Percentiles rank a stretch among this genome's conserved stretches.
phyloP scores from a whole-genome alignment of 371 early-diverging fungal genomes.

The Syncephalis fuscata region DNA sequence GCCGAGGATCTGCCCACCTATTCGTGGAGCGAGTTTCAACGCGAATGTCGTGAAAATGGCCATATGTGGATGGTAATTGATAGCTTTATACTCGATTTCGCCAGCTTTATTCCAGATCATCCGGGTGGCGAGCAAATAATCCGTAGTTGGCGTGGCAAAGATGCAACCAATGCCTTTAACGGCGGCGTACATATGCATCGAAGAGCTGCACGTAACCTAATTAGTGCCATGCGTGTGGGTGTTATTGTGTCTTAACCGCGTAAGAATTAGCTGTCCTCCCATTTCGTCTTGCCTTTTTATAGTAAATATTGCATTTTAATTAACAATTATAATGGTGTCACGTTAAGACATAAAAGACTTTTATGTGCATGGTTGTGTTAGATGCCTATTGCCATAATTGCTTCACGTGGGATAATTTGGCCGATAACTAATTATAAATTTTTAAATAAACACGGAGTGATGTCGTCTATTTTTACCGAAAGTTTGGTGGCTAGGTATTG shows the following conservation, averaged over 20 bases:
- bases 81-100: conserved; percentile 76
- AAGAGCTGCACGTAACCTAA: conserved; percentile 25
- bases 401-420: no score
- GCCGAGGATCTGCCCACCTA: conserved; percentile 48
- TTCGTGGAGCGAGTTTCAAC: conserved; percentile 51
- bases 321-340: no score
- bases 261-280: not conserved
- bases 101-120: conserved; percentile 68
- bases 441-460: no score
- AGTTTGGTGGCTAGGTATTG: no score
- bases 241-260: conserved; percentile 3
- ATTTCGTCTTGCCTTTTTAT: no score
- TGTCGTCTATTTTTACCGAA: no score
- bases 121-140: conserved; percentile 77
- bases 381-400: no score
- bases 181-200: conserved; percentile 70
- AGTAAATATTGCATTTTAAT: no score
- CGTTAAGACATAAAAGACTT: no score
- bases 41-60: conserved; percentile 25
- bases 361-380: no score
- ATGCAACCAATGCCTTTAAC: conserved; percentile 68
- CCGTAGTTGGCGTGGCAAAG: conserved; percentile 57
- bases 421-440: no score
- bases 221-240: conserved; percentile 20
- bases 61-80: conserved; percentile 61